Percentiles rank a stretch among this genome's conserved stretches.
These are phyloP conservation scores for Ophiostoma australiae DNA, from an alignment of 2,329 filamentous ascomycete species.

Conservation along the genomic window DNA sequence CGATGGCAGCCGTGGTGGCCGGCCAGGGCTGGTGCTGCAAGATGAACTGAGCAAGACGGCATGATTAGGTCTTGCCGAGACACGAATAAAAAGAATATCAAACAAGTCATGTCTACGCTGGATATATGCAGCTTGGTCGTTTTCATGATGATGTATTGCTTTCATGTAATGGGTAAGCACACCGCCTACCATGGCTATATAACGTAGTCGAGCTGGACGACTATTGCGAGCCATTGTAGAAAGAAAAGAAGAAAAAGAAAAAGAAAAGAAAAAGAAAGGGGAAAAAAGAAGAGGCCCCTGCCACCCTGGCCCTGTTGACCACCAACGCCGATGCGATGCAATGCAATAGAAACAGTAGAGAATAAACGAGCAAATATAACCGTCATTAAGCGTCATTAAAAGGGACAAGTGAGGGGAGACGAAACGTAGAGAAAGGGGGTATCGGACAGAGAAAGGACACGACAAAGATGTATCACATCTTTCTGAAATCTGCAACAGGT, in stretches of 20 bases:
- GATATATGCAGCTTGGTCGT: not conserved
- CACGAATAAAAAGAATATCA: not conserved
- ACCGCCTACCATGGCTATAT: not conserved
- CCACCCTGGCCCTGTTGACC: not conserved
- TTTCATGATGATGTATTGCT: not conserved
- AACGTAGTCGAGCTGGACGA: not conserved
- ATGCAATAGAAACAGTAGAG: not conserved
- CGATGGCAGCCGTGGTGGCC: conserved; percentile 51
- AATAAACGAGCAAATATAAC: not conserved
- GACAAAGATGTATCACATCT: conserved; percentile 42
- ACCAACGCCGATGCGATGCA: conserved; percentile 11
- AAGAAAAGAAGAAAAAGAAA: not conserved
- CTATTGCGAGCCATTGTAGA: not conserved
- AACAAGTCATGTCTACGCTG: not conserved
- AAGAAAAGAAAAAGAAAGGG: not conserved
- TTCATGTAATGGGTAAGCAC: not conserved
- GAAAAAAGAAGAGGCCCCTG: not conserved
- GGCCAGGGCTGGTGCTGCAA: conserved; percentile 43
- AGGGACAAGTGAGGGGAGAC: not conserved
- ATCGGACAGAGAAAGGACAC: not conserved
- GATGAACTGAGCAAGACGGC: conserved; percentile 39
- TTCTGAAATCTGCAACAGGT: conserved; percentile 49
- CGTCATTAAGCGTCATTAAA: not conserved
- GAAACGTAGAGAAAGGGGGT: not conserved
- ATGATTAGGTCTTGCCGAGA: not conserved